phyloP scores from a whole-genome alignment of 176 grass and related monocot species.

The Luzula sylvatica region DNA sequence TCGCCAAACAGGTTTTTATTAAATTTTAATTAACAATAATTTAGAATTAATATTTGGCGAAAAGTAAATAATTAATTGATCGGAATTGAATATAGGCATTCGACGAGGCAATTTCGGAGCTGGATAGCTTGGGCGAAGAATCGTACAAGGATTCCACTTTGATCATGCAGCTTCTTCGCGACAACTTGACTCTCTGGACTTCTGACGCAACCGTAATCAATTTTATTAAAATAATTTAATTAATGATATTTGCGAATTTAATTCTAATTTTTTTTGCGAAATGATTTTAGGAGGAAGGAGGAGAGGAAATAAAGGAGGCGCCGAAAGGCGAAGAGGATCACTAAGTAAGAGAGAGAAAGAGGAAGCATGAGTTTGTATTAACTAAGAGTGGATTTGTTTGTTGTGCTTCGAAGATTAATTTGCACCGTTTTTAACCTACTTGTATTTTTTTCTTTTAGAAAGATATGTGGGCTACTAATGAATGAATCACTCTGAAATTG shows the following conservation, averaged over 20 bases:
- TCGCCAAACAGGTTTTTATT: constrained; percentile 55
- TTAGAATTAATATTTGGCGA: neutral
- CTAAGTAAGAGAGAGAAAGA: constrained; percentile 20
- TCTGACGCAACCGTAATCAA: constrained; percentile 51
- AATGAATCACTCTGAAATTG: constrained; percentile 4
- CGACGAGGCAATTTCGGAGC: constrained; percentile 82
- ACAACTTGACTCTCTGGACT: constrained; percentile 88
- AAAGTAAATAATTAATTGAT: neutral
- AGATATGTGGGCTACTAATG: constrained; percentile 11
- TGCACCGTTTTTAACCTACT: constrained; percentile 6
- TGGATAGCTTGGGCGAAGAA: constrained; percentile 85
- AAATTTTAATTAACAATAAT: neutral
- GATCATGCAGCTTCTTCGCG: constrained; percentile 89
- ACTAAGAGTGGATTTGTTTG: neutral
- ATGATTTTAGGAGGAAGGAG: constrained; percentile 36
- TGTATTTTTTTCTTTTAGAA: constrained; percentile 13
- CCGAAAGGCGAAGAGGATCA: constrained; percentile 47
- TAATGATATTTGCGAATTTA: neutral
- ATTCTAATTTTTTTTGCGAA: neutral
- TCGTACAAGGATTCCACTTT: constrained; percentile 94
- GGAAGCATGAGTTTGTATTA: constrained; percentile 15
- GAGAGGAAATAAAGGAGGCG: constrained; percentile 63
- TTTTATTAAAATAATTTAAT: neutral
- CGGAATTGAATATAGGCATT: constrained; percentile 36
- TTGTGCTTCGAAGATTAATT: constrained; percentile 19